Conservation (phyloP, 768 basidiomycete genomes). For the Xerocomellus intermedius region DNA sequence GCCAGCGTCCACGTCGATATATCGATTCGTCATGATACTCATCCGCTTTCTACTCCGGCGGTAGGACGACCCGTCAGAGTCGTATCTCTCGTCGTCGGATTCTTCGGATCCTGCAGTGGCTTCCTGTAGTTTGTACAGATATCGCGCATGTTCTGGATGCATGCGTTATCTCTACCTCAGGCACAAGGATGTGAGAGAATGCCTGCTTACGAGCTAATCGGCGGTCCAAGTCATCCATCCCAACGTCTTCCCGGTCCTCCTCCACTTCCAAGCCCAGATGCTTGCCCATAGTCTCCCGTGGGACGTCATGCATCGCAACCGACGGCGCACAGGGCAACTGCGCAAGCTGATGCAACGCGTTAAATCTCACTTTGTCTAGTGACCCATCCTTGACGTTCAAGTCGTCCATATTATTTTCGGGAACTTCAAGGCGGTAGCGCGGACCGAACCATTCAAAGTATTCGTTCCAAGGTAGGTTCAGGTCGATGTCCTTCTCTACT, state of each 20-base stretch:
- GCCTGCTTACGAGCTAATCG: constrained; percentile 65
- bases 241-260: constrained; percentile 37
- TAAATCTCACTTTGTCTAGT: constrained; percentile 74
- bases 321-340: constrained; percentile 76
- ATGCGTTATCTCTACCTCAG: neutral
- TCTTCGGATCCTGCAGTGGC: constrained; percentile 46
- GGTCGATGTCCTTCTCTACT: constrained; percentile 72
- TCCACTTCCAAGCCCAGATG: constrained; percentile 59
- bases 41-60: constrained; percentile 53
- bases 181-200: neutral
- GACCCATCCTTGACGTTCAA: constrained; percentile 80
- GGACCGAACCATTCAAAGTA: constrained; percentile 99
- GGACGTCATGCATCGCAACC: constrained; percentile 82
- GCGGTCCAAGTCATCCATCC: constrained; percentile 62
- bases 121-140: constrained; percentile 60
- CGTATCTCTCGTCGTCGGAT: constrained; percentile 46
- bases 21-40: constrained; percentile 65
- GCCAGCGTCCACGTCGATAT: constrained; percentile 45
- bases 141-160: constrained; percentile 58
- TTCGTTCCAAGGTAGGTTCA: constrained; percentile 79
- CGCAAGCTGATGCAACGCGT: constrained; percentile 53
- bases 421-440: constrained; percentile 88
- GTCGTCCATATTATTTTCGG: constrained; percentile 93
- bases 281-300: constrained; percentile 60
- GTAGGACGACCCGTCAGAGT: constrained; percentile 48